These are phyloP conservation scores for Mycena vulgaris DNA, from an alignment of 768 basidiomycete species.

Conservation along the genomic window DNA sequence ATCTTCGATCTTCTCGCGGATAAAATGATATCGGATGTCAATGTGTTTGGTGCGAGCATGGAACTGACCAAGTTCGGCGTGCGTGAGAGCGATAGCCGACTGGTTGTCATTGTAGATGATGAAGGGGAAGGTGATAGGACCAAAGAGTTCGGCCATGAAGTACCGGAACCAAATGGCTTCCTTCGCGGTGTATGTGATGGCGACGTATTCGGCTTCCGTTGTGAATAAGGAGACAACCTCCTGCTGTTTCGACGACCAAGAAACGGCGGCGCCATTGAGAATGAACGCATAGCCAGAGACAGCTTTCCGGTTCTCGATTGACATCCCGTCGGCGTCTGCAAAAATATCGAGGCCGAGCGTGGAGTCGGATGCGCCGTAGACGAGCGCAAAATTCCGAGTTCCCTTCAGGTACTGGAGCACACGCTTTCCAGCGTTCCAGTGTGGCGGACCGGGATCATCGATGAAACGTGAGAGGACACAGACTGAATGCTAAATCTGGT, in stretches of 20 bases:
- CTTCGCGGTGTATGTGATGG: no score
- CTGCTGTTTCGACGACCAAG: no score
- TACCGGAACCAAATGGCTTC: neutral
- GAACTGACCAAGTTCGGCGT: conserved; percentile 19
- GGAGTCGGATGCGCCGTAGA: no score
- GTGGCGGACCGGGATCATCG: neutral
- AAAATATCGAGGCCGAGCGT: no score
- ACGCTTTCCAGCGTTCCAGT: conserved; percentile 8
- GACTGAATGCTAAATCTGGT: conserved; percentile 5
- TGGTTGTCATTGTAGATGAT: conserved; percentile 22
- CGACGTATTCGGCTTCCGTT: no score
- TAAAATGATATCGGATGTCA: conserved; percentile 17
- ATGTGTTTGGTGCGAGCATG: conserved; percentile 26
- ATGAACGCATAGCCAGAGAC: conserved; percentile 18
- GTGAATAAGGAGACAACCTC: no score
- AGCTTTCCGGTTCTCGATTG: conserved; percentile 12
- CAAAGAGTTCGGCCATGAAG: no score
- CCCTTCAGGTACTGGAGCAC: no score
- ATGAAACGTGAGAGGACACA: conserved; percentile 6
- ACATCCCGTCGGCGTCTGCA: conserved; percentile 24
- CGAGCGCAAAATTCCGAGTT: no score
- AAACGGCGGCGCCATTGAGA: conserved; percentile 36
- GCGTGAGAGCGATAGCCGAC: no score
- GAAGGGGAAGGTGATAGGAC: no score
- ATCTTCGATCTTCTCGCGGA: conserved; percentile 1